A percentile compares a stretch with the other conserved stretches of the same genome.
Evolutionary conservation across 208 protist species (phyloP).

Genomic region (Novymonas esmeraldas): DNA sequence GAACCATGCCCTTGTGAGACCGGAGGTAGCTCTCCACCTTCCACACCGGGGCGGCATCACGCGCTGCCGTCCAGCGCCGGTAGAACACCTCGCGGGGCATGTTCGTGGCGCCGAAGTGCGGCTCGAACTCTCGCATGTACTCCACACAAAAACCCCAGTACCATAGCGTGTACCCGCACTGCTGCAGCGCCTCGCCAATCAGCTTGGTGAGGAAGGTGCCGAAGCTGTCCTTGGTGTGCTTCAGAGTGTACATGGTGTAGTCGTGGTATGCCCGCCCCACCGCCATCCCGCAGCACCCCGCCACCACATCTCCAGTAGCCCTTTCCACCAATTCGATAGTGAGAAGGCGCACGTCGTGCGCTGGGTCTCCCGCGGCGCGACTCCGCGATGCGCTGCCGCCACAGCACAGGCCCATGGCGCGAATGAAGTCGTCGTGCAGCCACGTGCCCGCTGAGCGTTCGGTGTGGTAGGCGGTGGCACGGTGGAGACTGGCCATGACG

Average conservation of each 20-base stretch:
- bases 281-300: conserved; percentile 66
- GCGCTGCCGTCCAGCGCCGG: conserved; percentile 41
- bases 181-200: conserved; percentile 70
- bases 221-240: conserved; percentile 29
- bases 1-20: conserved; percentile 48
- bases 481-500: conserved; percentile 34
- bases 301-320: conserved; percentile 34
- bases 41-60: conserved; percentile 35
- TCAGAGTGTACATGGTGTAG: conserved; percentile 80
- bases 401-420: conserved; percentile 18
- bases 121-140: conserved; percentile 73
- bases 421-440: conserved; percentile 30
- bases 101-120: conserved; percentile 46
- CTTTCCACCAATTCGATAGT: conserved; percentile 57
- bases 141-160: conserved; percentile 72
- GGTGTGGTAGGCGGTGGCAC: conserved; percentile 53
- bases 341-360: conserved; percentile 23
- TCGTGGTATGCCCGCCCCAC: conserved; percentile 73
- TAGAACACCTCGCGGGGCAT: conserved; percentile 49
- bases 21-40: conserved; percentile 45
- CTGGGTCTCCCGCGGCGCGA: neutral
- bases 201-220: conserved; percentile 68
- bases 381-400: neutral
- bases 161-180: conserved; percentile 79
- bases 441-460: conserved; percentile 33